Percentiles rank a stretch among this genome's conserved stretches.
phyloP scores from a whole-genome alignment of 1,139 yeast genomes.

The Taphrina sp. region DNA sequence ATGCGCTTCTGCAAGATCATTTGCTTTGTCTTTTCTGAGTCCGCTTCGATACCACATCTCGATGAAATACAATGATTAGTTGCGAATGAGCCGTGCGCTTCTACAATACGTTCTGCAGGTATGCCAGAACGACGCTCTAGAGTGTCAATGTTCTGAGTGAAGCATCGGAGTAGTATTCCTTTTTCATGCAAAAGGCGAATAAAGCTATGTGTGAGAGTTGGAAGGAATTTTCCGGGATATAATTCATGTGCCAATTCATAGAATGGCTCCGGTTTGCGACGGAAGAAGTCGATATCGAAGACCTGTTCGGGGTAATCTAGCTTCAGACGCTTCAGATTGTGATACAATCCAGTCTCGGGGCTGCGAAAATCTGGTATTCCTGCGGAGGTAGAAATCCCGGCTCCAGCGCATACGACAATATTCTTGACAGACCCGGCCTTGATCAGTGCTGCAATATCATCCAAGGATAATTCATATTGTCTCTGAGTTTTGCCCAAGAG shows the following conservation, averaged over 20 bases:
- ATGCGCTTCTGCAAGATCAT: constrained; percentile 41
- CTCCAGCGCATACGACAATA: constrained; percentile 57
- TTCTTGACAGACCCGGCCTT: constrained; percentile 18
- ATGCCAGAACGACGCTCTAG: constrained; percentile 84
- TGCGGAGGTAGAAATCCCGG: constrained; percentile 81
- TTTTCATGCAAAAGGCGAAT: constrained; percentile 66
- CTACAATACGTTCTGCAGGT: constrained; percentile 61
- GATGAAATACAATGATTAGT: constrained; percentile 69
- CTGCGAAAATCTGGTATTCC: constrained; percentile 95
- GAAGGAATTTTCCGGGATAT: constrained; percentile 81
- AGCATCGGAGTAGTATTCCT: constrained; percentile 61
- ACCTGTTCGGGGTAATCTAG: constrained; percentile 95
- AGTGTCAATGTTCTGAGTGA: constrained; percentile 59
- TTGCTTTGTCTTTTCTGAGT: constrained; percentile 40
- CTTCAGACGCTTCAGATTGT: constrained; percentile 69
- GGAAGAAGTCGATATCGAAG: constrained; percentile 80
- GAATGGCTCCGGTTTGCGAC: constrained; percentile 74
- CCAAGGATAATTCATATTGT: neutral
- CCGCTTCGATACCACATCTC: constrained; percentile 57
- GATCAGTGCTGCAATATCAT: constrained; percentile 4
- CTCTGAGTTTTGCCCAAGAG: neutral
- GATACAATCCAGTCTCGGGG: constrained; percentile 85
- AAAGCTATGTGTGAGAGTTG: constrained; percentile 76
- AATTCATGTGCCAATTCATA: constrained; percentile 79
- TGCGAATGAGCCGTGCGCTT: constrained; percentile 95